These are phyloP conservation scores for Tolypocladium guangdongense DNA, from an alignment of 2,329 filamentous ascomycete species.

Conservation along the genomic window DNA sequence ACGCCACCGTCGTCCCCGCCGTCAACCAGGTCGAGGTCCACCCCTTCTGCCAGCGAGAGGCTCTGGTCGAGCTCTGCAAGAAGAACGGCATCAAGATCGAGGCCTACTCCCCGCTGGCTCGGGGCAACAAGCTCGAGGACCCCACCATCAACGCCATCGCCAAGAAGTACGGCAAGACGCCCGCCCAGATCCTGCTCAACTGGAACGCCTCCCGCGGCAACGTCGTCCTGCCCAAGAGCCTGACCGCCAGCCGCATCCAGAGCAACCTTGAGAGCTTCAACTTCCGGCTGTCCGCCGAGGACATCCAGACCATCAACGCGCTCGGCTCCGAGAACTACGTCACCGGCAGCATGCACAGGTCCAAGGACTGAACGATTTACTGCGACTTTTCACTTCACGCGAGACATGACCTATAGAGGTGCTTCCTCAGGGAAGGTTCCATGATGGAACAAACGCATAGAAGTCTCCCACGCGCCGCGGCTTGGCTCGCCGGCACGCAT, in stretches of 20 bases:
- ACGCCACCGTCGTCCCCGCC: conserved; percentile 49
- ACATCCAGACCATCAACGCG: conserved; percentile 51
- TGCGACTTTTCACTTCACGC: neutral
- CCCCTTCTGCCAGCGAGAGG: conserved; percentile 57
- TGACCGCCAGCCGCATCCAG: conserved; percentile 49
- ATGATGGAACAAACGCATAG: neutral
- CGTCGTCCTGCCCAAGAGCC: conserved; percentile 66
- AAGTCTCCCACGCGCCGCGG: neutral
- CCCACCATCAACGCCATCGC: conserved; percentile 50
- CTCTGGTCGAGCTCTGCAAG: conserved; percentile 44
- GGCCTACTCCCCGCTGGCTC: conserved; percentile 43
- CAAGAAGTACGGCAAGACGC: conserved; percentile 58
- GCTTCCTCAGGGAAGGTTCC: conserved; percentile 1
- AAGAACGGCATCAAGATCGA: conserved; percentile 44
- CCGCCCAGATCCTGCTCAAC: conserved; percentile 65
- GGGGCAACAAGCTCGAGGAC: conserved; percentile 37
- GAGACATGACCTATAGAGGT: conserved; percentile 1
- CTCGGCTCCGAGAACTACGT: conserved; percentile 61
- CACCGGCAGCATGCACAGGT: conserved; percentile 41
- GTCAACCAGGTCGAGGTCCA: conserved; percentile 76
- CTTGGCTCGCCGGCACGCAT: neutral
- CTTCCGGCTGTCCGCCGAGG: conserved; percentile 48
- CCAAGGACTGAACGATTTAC: conserved; percentile 18
- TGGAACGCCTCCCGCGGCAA: conserved; percentile 71
- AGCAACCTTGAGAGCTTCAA: conserved; percentile 54